These are phyloP conservation scores for Aspergillus bridgeri DNA, from an alignment of 495 filamentous ascomycete species.

Conservation along the genomic window DNA sequence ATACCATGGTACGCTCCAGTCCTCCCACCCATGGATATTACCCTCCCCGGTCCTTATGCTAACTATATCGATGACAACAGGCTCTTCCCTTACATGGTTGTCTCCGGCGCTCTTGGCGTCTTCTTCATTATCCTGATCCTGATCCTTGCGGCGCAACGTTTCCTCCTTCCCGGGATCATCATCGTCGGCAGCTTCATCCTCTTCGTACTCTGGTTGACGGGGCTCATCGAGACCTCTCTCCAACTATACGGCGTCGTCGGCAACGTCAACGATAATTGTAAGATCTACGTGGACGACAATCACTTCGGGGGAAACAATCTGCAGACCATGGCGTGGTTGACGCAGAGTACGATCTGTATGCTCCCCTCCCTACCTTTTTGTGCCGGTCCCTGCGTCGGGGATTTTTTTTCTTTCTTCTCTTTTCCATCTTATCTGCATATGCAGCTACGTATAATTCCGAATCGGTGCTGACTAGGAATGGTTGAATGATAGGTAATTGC, in stretches of 20 bases:
- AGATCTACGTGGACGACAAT: slow-evolving; percentile 61
- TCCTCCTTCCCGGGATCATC: slow-evolving; percentile 85
- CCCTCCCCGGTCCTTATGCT: slow-evolving; percentile 8
- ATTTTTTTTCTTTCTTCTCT: not conserved
- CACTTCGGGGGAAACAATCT: slow-evolving; percentile 58
- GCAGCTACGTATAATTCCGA: not conserved
- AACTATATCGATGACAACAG: slow-evolving; percentile 41
- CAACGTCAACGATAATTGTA: slow-evolving; percentile 77
- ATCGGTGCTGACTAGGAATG: not conserved
- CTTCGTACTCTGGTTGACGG: slow-evolving; percentile 88
- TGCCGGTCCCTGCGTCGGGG: not conserved
- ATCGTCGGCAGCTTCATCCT: slow-evolving; percentile 90
- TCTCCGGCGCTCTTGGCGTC: slow-evolving; percentile 63
- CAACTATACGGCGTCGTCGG: slow-evolving; percentile 80
- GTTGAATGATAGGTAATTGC: slow-evolving; percentile 40
- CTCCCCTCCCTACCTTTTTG: slow-evolving; percentile 5
- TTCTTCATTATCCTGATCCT: slow-evolving; percentile 71
- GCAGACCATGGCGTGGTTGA: slow-evolving; percentile 77
- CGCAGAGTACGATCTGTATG: slow-evolving; percentile 84
- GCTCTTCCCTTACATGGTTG: slow-evolving; percentile 93
- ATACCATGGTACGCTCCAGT: slow-evolving; percentile 72
- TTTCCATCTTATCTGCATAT: slow-evolving; percentile 3
- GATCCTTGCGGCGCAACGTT: slow-evolving; percentile 68
- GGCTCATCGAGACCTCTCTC: slow-evolving; percentile 83
- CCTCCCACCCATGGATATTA: slow-evolving; percentile 1